A percentile compares a stretch with the other conserved stretches of the same genome.
Evolutionary conservation across 1,284 basidiomycete genomes (phyloP).

Genomic region (Boletus smithii): DNA sequence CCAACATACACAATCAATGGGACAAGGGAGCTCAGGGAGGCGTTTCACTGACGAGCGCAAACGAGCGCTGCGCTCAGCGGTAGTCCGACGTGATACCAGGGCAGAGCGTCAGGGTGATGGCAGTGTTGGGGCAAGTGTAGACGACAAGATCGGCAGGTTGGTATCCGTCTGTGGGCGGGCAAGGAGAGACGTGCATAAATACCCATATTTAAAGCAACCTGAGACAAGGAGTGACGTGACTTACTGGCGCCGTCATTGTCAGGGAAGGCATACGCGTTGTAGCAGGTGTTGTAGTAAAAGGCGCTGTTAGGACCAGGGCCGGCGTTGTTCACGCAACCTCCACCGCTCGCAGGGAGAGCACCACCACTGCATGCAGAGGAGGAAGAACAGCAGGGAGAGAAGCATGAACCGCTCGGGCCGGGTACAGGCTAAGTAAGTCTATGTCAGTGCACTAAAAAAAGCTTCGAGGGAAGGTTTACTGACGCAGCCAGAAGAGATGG

Average conservation of each 20-base stretch:
- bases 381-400: conserved; percentile 26
- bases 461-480: conserved; percentile 6
- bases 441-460: conserved; percentile 3
- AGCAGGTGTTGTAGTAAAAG: conserved; percentile 25
- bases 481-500: conserved; percentile 5
- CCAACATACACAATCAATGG: no score
- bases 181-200: neutral
- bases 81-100: conserved; percentile 32
- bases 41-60: no score
- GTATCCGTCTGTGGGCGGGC: neutral
- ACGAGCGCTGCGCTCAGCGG: no score
- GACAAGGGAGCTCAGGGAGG: no score
- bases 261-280: conserved; percentile 29
- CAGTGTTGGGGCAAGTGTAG: conserved; percentile 31
- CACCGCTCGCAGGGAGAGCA: conserved; percentile 23
- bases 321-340: conserved; percentile 21
- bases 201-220: neutral
- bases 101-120: conserved; percentile 35
- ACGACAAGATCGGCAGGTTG: conserved; percentile 1
- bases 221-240: neutral
- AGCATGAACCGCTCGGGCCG: conserved; percentile 22
- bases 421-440: conserved; percentile 21
- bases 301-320: conserved; percentile 24
- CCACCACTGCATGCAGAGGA: conserved; percentile 19
- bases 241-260: conserved; percentile 17